Evolutionary conservation across 331 rosid species (phyloP), one percentile per base, ranked within the genome.

Genomic region (Pyrus hybrid): DNA sequence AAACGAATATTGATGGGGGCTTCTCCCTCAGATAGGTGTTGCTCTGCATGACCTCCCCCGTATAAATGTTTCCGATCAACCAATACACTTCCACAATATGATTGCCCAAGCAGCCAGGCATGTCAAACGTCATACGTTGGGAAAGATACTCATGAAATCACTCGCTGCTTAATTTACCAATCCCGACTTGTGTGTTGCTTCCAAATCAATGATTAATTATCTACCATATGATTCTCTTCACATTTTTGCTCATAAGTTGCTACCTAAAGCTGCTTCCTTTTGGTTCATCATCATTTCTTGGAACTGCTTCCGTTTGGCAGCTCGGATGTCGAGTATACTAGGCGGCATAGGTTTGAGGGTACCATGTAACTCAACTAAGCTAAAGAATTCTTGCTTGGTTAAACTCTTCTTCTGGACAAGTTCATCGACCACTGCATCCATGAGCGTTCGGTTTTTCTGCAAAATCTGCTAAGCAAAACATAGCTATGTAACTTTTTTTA

Each of bases 361-460:
- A 82, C 96, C 99, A 70, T 94, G 90, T 76, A 87, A 76, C 76
- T 94, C 90, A 13, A 92, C 97, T 8, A 92, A 85, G 68, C 58
- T 83, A 63, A 80, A 76, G 80, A 94, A 92, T 2, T 94, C 96
- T 56, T 83, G 90, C 73, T 94, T 94, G 13, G 93, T 87, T 78
- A 94, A 66, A 76, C 83, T 94, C 88, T 94, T 94, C 90, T 92
- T 94, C 79, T 83, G 74, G 30, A 89, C 87, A 72, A 94, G 99
- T 61, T 87, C 89, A 67, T 83, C 85, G 53, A 92, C 97, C 81
- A 92, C 61, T 13, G 91, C 90, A 79, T 94, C 96, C 96, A 94
- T 84, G 62, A 92, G 87, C 29, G 43, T 81, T 75, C 78, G 85
- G 83, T 92, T 94, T 78, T 80, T 85, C 80, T 80, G 84, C 86